Base-by-base conservation (phyloP, 192 early-diverging fungal species). In the Gamsiella multidivaricata region DNA sequence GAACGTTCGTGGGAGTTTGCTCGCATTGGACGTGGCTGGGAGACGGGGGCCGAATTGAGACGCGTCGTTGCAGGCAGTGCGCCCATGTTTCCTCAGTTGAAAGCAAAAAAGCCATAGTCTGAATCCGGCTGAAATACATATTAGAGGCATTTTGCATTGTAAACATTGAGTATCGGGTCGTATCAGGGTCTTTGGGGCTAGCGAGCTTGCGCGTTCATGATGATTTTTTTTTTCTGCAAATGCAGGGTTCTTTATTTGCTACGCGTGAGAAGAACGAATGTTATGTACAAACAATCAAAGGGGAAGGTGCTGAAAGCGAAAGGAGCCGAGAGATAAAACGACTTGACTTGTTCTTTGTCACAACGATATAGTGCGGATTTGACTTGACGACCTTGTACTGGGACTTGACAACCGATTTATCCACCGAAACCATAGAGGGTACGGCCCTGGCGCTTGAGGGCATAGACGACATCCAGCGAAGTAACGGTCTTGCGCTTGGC, bases 401-500 rank as follows among this genome's bases (percentile, higher is more conserved):
- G 7, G 37, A 9, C 7, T 39, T 12, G 7, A 39, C 12, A 12
- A 39, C 37, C 12, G 7, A 12, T 39, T 87, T 87, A 87, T 65
- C 85, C 85, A n/a, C 85, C 86, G 58, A 88, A 88, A 65, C 87
- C 87, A 42, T 88, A 97, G 57, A 98, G 93, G 74, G 97, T 95
- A 75, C 96, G 92, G 79, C 96, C 97, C 85, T 97, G 97, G 78
- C 95, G 91, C 89, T 98, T 98, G 85, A 98, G 90, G 28, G 96
- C 95, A 80, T 99, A 99, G 84, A 99, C 96, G 47, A 99, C 98
- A 84, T 99, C 98, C 43, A 99, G 90, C 41, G 97, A 97, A 54
- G 98, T 99, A 81, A 99, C 96, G 65, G 98, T 99, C 93, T 99
- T 97, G 84, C 96, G 88, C 88, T 96, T 97, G 74, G 95, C 96